A percentile compares a stretch with the other conserved stretches of the same genome.
phyloP scores from a whole-genome alignment of 164 flowering plant genomes.

The Dillenia suffruticosa region DNA sequence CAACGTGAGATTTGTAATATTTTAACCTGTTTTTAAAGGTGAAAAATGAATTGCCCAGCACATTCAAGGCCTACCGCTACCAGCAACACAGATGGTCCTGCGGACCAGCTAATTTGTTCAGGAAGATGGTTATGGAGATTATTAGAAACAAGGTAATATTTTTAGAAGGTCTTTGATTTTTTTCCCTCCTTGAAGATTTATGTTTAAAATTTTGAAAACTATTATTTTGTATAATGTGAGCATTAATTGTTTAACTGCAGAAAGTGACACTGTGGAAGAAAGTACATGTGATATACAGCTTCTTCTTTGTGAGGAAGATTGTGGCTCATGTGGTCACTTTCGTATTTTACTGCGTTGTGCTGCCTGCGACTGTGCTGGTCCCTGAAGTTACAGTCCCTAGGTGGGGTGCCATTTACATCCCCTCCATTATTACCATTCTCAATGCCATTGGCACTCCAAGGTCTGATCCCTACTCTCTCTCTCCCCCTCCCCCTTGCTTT shows the following conservation, averaged over 20 bases:
- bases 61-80: constrained; percentile 58
- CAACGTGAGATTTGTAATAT: too few relatives aligned
- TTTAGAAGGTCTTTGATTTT: background rate
- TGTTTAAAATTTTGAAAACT: background rate
- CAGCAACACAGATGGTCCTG: constrained; percentile 74
- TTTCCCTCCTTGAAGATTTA: background rate
- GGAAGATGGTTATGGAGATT: constrained; percentile 62
- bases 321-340: constrained; percentile 88
- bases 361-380: constrained; percentile 73
- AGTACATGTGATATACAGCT: constrained; percentile 90
- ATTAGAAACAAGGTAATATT: constrained; percentile 37
- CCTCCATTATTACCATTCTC: constrained; percentile 78
- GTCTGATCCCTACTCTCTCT: constrained; percentile 16
- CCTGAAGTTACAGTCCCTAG: constrained; percentile 90
- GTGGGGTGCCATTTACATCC: constrained; percentile 95
- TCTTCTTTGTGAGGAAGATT: constrained; percentile 93
- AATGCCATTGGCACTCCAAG: constrained; percentile 98
- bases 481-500: too few relatives aligned
- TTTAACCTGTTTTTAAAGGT: constrained; percentile 24
- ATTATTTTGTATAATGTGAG: too few relatives aligned
- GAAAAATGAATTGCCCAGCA: constrained; percentile 66
- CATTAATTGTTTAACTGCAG: constrained; percentile 33
- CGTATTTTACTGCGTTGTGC: constrained; percentile 78
- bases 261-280: constrained; percentile 91
- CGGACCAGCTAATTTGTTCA: constrained; percentile 65